These are phyloP conservation scores for Arthromyces matolae DNA, from an alignment of 768 basidiomycete genomes.

Conservation along the genomic window DNA sequence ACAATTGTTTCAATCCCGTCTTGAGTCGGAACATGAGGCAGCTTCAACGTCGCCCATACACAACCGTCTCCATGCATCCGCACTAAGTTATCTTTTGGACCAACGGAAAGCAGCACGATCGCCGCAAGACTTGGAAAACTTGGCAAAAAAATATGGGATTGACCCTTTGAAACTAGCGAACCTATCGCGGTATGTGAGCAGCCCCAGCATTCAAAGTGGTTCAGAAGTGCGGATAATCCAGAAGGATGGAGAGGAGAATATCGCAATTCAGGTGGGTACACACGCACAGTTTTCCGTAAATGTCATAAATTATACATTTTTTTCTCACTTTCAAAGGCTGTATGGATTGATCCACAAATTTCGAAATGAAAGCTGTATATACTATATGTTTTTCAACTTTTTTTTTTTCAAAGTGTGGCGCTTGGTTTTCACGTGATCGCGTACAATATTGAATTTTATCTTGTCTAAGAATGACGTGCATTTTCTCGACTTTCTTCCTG, in stretches of 20 bases:
- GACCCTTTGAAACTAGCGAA: constrained; percentile 49
- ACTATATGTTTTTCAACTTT: too few species aligned
- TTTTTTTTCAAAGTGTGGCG: too few species aligned
- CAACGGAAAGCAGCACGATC: constrained; percentile 50
- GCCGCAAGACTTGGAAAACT: constrained; percentile 38
- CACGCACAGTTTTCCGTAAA: too few species aligned
- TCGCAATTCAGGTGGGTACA: constrained; percentile 45
- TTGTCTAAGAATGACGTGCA: constrained; percentile 9
- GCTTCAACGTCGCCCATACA: constrained; percentile 33
- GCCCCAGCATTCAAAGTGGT: constrained; percentile 54
- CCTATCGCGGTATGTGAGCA: constrained; percentile 56
- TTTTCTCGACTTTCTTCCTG: background rate
- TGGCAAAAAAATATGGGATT: constrained; percentile 54
- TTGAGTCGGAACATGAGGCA: constrained; percentile 54
- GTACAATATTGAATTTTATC: constrained; percentile 14
- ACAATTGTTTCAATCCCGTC: constrained; percentile 50
- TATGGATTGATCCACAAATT: constrained; percentile 39
- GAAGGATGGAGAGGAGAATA: constrained; percentile 54
- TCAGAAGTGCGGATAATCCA: constrained; percentile 40
- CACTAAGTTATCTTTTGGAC: constrained; percentile 58
- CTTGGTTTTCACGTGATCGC: constrained; percentile 17
- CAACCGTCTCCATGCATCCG: constrained; percentile 54
- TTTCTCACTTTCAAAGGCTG: constrained; percentile 29
- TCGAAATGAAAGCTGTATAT: constrained; percentile 16
- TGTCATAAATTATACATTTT: background rate